Base-by-base conservation (phyloP, 257 asterid genomes). In the Cordia subcordata region DNA sequence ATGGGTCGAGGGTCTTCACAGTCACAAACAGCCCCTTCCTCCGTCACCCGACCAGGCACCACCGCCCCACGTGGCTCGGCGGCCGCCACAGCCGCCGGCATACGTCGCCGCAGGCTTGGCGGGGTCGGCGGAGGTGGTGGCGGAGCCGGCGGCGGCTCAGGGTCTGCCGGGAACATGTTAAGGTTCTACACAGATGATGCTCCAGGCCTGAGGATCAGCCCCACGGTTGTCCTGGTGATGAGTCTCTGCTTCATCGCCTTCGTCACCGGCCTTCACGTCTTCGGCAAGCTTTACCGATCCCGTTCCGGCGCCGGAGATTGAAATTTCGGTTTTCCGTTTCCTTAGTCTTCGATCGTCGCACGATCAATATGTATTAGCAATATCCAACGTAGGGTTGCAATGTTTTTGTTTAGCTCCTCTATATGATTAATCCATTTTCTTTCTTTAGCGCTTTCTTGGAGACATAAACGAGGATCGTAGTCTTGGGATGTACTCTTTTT, bases 191-290 rank as follows among this genome's bases (percentile, higher is more conserved):
- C 90, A 5, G 90, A 83, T 53, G 86, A 80, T 50, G 82, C 86
- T 49, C 90, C 90, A 42, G 90, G 90, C 16, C 73, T 83, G 52
- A 77, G 77, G 79, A 83, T 83, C 74, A 72, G 82, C 16, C 90
- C 90, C 27, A 77, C 81, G 4, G 82, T 83, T 38, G 90, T 83
- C n/a, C 81, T 83, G 6, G 72, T 83, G 23, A 80, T 83, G 90
- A 83, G 86, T 66, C 66, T 83, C 44, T 83, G 90, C 67, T 83
- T 80, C 81, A 83, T 83, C 61, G 85, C 81, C n/a, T 83, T 83
- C 69, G 90, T 83, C 70, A 69, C 83, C 42, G 80, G 81, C 5
- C 84, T 83, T 61, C 86, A 80, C 76, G 81, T 73, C 71, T 66
- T 83, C 70, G 85, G 86, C 57, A 83, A 83, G 69, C 68, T 83